phyloP scores from a whole-genome alignment of 176 grass and related monocot species.

The Triticum urartu region DNA sequence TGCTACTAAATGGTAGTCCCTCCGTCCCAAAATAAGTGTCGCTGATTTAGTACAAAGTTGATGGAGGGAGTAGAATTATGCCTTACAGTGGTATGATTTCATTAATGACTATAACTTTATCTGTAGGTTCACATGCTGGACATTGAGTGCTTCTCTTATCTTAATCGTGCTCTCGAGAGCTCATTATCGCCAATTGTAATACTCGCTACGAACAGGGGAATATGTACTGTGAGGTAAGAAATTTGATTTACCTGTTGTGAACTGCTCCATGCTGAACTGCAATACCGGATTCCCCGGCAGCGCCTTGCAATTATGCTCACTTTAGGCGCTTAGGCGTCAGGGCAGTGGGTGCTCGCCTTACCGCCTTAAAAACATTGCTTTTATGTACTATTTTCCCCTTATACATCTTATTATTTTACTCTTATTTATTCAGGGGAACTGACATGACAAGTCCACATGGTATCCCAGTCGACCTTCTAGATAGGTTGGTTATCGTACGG shows the following conservation, averaged over 20 bases:
- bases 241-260: conserved; percentile 2
- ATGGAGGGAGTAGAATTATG: not conserved
- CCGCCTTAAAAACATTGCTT: no score
- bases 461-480: conserved; percentile 89
- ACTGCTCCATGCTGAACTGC: not conserved
- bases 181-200: conserved; percentile 88
- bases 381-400: not conserved
- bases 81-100: not conserved
- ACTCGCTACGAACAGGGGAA: conserved; percentile 89
- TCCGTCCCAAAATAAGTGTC: no score
- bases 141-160: conserved; percentile 95
- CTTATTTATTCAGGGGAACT: conserved; percentile 69
- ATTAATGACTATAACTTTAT: conserved; percentile 22
- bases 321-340: no score
- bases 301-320: no score
- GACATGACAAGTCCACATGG: conserved; percentile 96
- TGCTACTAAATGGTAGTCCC: conserved; percentile 1
- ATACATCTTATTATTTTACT: conserved; percentile 26
- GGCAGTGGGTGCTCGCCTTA: no score
- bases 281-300: not conserved
- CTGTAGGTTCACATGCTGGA: conserved; percentile 93
- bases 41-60: no score
- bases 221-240: conserved; percentile 87
- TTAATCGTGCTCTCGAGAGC: conserved; percentile 93
- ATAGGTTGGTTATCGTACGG: conserved; percentile 85